phyloP scores from a whole-genome alignment of 768 basidiomycete species.

The Mycena galericulata region DNA sequence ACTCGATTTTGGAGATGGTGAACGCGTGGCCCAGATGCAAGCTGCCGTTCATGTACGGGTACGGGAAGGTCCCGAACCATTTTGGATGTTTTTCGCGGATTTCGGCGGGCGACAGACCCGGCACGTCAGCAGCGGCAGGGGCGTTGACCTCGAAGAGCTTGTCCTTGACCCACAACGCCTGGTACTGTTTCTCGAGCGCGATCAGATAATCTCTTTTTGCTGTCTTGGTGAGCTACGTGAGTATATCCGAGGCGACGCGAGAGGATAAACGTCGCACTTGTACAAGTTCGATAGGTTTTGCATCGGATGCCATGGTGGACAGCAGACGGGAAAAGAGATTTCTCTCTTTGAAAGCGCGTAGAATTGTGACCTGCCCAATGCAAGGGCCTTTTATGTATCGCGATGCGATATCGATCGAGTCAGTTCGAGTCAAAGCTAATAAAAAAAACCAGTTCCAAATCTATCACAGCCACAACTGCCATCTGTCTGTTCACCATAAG shows the following conservation, averaged over 20 bases:
- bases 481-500: too few relatives aligned
- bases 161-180: constrained; percentile 82
- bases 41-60: constrained; percentile 98
- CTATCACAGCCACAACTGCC: too few relatives aligned
- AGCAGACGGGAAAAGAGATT: constrained; percentile 13
- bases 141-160: constrained; percentile 88
- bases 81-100: constrained; percentile 87
- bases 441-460: too few relatives aligned
- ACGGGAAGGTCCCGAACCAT: constrained; percentile 98
- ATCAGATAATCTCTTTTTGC: constrained; percentile 92
- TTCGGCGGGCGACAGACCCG: constrained; percentile 71
- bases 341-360: constrained; percentile 15
- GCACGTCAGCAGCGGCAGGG: constrained; percentile 74
- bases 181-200: constrained; percentile 86
- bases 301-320: constrained; percentile 37
- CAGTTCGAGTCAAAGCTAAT: constrained; percentile 6
- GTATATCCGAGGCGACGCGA: constrained; percentile 6
- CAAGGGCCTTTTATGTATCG: constrained; percentile 19
- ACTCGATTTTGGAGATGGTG: constrained; percentile 98
- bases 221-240: constrained; percentile 60
- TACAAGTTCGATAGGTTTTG: constrained; percentile 74
- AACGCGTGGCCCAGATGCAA: constrained; percentile 98
- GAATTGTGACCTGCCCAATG: constrained; percentile 26
- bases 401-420: too few relatives aligned
- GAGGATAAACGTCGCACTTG: constrained; percentile 54